Evolutionary conservation across 2,329 filamentous ascomycete species (phyloP).

Genomic region (Kalaharituber pfeilii): DNA sequence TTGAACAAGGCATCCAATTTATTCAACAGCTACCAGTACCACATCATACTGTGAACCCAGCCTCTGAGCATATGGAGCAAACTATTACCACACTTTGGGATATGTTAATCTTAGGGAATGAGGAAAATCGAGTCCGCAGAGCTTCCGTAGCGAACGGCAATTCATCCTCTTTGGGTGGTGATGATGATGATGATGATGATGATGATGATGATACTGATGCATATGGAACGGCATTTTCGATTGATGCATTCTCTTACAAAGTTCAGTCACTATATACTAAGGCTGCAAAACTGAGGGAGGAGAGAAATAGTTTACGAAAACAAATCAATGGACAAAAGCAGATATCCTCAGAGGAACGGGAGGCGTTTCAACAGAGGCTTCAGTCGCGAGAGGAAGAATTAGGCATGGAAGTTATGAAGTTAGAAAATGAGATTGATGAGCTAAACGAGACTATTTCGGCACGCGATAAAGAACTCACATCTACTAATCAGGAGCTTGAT

Average conservation of each 20-base stretch:
- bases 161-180: slow-evolving; percentile 40
- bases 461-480: slow-evolving; percentile 38
- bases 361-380: slow-evolving; percentile 11
- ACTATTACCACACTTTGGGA: slow-evolving; percentile 39
- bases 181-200: slow-evolving; percentile 43
- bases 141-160: slow-evolving; percentile 37
- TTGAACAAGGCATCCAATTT: slow-evolving; percentile 43
- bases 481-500: slow-evolving; percentile 27
- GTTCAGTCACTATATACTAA: slow-evolving; percentile 64
- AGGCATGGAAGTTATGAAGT: slow-evolving; percentile 23
- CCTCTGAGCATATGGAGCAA: slow-evolving; percentile 18
- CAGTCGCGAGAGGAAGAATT: slow-evolving; percentile 9
- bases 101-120: slow-evolving; percentile 39
- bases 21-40: slow-evolving; percentile 27
- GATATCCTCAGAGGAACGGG: slow-evolving; percentile 22
- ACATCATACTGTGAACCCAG: slow-evolving; percentile 17
- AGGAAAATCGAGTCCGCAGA: slow-evolving; percentile 38
- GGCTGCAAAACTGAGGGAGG: slow-evolving; percentile 62
- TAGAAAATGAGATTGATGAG: slow-evolving; percentile 26
- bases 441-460: slow-evolving; percentile 32
- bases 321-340: slow-evolving; percentile 94
- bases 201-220: slow-evolving; percentile 43
- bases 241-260: slow-evolving; percentile 59
- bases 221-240: slow-evolving; percentile 44
- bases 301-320: slow-evolving; percentile 72